Conservation (phyloP, 2,329 filamentous ascomycete genomes). For the Penicillium aurantiogriseum region DNA sequence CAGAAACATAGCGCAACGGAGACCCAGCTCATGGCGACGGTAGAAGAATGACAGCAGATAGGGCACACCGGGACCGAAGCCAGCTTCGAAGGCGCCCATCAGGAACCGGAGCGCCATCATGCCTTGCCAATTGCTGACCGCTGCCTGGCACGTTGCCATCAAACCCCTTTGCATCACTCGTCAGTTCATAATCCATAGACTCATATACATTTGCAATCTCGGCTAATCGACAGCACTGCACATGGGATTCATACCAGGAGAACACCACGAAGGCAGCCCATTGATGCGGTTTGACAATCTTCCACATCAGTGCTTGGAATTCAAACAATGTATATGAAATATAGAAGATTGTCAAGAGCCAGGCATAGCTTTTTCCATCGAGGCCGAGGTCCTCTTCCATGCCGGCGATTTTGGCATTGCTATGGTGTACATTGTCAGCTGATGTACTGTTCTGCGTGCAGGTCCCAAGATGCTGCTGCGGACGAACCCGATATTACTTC, state of each 20-base stretch:
- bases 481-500: slow-evolving; percentile 51
- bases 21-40: slow-evolving; percentile 55
- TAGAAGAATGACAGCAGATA: slow-evolving; percentile 60
- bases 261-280: slow-evolving; percentile 47
- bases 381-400: slow-evolving; percentile 53
- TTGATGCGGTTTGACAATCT: slow-evolving; percentile 41
- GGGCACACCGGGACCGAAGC: slow-evolving; percentile 47
- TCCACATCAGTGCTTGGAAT: slow-evolving; percentile 47
- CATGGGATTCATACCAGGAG: slow-evolving; percentile 33
- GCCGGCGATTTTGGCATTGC: slow-evolving; percentile 56
- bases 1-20: slow-evolving; percentile 56
- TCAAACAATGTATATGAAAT: slow-evolving; percentile 49
- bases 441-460: background rate
- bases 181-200: slow-evolving; percentile 7
- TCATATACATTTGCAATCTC: slow-evolving; percentile 15
- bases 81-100: slow-evolving; percentile 49
- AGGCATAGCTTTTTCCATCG: slow-evolving; percentile 48
- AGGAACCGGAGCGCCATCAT: slow-evolving; percentile 52
- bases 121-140: slow-evolving; percentile 45
- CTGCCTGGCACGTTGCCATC: slow-evolving; percentile 49
- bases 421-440: slow-evolving; percentile 19
- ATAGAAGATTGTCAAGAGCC: slow-evolving; percentile 56
- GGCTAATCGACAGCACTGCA: slow-evolving; percentile 18
- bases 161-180: slow-evolving; percentile 41
- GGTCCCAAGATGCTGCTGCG: background rate